phyloP scores from a whole-genome alignment of 805 yeast genomes.

The Kuraishia cidri region DNA sequence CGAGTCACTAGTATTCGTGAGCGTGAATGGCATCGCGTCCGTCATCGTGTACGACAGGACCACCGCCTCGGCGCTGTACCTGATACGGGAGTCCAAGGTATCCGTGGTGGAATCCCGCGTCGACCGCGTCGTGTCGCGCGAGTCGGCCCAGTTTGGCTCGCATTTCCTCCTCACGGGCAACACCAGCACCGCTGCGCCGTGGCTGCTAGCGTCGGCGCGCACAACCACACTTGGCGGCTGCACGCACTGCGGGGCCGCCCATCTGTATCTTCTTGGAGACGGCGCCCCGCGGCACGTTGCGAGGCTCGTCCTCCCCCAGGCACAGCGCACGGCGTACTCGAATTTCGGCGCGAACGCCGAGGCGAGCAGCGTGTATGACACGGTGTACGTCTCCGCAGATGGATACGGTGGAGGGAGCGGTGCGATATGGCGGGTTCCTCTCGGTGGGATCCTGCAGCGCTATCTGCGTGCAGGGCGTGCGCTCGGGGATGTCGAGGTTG shows the following conservation, averaged over 20 bases:
- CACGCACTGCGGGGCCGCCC: slow-evolving; percentile 30
- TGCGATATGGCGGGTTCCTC: slow-evolving; percentile 31
- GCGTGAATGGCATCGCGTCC: slow-evolving; percentile 25
- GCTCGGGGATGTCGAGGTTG: slow-evolving; percentile 4
- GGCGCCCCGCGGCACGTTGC: slow-evolving; percentile 5
- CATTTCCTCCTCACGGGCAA: slow-evolving; percentile 14
- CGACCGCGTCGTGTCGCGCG: slow-evolving; percentile 10
- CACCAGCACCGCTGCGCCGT: slow-evolving; percentile 9
- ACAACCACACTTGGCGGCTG: slow-evolving; percentile 16
- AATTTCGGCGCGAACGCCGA: slow-evolving; percentile 12
- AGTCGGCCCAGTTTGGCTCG: slow-evolving; percentile 18
- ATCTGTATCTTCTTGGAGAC: slow-evolving; percentile 11
- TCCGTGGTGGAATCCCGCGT: neutral
- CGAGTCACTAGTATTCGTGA: slow-evolving; percentile 19
- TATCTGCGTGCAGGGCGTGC: neutral
- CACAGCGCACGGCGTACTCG: slow-evolving; percentile 1
- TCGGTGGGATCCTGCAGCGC: slow-evolving; percentile 8
- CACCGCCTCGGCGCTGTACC: slow-evolving; percentile 1
- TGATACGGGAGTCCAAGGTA: neutral
- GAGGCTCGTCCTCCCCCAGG: slow-evolving; percentile 7
- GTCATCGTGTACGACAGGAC: slow-evolving; percentile 25
- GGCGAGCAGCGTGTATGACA: slow-evolving; percentile 4
- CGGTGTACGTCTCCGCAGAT: slow-evolving; percentile 31
- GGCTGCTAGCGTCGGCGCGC: slow-evolving; percentile 19
- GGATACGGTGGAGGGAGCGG: slow-evolving; percentile 31